Base-by-base conservation (phyloP, 352 stramenopile genomes). In the Globisporangium okanoganense region DNA sequence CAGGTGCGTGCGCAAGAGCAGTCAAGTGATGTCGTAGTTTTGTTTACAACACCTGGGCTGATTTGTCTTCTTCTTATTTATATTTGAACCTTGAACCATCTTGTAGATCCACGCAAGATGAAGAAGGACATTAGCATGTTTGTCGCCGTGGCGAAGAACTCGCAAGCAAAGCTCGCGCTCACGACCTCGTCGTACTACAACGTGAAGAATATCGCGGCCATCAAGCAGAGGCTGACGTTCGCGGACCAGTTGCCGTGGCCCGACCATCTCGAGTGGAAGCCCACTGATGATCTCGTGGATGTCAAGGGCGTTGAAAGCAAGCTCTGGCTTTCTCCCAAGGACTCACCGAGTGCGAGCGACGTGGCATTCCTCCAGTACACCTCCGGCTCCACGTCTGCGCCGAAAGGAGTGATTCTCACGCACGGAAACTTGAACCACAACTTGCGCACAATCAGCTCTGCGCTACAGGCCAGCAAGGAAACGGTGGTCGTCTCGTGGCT, bases 341-440 rank as follows among this genome's bases (percentile, higher is more conserved):
- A 77, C 33, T 63, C 71, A 5, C 81, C 82, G 12, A 69, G 65
- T 41, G 70, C 76, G 65, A 66, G 73, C 10, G 78, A 76, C 49
- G 71, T 98, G 5, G 97, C 97, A 22, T 99, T 99, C 75, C 74
- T 99, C n/a, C 98, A 99, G 80, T 99, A 98, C 82, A 99, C 97
- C 9, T 99, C 93, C 8, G 98, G 98, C n/a, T 98, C 92, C 1
- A 99, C 98, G 0, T 98, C 88, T 20, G 79, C 89, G 14, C 97
- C 98, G 22, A 99, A 99, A 77, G 98, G 97, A 47, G 98, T 99
- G 7, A 93, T 98, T 73, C 95, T 99, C 33, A 97, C 96, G 2
- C 96, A 99, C 72, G 80, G 77, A 2, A 99, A 99, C 70, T 67
- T 99, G 33, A 91, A 92, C 33, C 94, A 99, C 82, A 99, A 99